Evolutionary conservation across 2,329 filamentous ascomycete genomes (phyloP), one percentile per base, ranked within the genome.

Genomic region (Aspergillus unguis): DNA sequence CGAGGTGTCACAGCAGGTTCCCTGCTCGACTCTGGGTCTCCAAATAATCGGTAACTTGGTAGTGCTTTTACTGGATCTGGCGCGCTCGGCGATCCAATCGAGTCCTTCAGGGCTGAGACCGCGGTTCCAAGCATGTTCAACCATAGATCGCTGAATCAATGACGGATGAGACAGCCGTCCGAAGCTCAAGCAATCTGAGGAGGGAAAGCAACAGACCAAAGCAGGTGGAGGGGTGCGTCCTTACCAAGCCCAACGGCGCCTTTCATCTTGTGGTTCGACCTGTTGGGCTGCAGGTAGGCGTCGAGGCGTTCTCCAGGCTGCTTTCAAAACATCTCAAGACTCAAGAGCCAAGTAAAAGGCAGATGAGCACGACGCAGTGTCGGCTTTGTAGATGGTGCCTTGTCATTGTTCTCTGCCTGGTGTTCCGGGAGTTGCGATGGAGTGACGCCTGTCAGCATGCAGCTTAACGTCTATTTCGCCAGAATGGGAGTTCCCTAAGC

Each of bases 191-290:
- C 47, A 52, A 42, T 42, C 23, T 25, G 31, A 41, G 27, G n/a
- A 41, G 32, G 36, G 26, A 49, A 35, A 38, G 41, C 41, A 44
- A 41, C 27, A 31, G 27, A 44, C 40, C 45, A 23, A 51, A 29
- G n/a, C 11, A n/a, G 7, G 37, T 32, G 38, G 50, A 45, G 37
- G 40, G 41, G 45, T 17, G 41, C 43, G 40, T 48, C 51, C 51
- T 48, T 53, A 49, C 51, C 45, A 53, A 53, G 51, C 41, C 26
- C 27, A 53, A 49, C 51, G 45, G 51, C 29, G 51, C 36, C 27
- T 26, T 40, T 17, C 11, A 33, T 40, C 35, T 33, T 49, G 7
- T 49, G 33, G 51, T 49, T 45, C 40, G 37, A 51, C 32, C 23
- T 41, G 17, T 17, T 31, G 26, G 35, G 26, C 37, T 27, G 25